A percentile compares a stretch with the other conserved stretches of the same genome.
These are phyloP conservation scores for Xylariales sp. DNA, from an alignment of 2,329 filamentous ascomycete genomes.

Conservation along the genomic window DNA sequence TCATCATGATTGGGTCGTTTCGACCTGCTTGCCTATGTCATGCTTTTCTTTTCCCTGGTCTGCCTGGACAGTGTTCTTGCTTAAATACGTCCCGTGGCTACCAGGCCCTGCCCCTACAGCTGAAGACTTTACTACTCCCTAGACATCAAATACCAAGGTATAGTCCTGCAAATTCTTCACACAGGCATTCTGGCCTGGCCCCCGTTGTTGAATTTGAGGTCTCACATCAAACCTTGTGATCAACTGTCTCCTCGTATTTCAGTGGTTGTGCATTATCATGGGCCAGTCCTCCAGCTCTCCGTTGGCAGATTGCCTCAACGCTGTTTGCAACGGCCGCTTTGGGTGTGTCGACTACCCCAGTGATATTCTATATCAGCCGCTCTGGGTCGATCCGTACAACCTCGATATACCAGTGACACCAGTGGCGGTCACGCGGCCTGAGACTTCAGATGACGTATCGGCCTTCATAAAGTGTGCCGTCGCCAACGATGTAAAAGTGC, in stretches of 20 bases:
- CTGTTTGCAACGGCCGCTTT: slow-evolving; percentile 38
- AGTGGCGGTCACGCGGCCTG: slow-evolving; percentile 51
- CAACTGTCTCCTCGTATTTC: too few species aligned
- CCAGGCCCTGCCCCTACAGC: too few species aligned
- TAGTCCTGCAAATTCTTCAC: too few species aligned
- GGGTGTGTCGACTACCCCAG: slow-evolving; percentile 43
- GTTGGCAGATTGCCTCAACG: slow-evolving; percentile 40
- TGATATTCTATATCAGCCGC: slow-evolving; percentile 37
- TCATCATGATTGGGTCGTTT: too few species aligned
- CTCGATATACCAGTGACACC: slow-evolving; percentile 46
- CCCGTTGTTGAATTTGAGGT: not conserved
- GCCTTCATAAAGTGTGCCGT: slow-evolving; percentile 54
- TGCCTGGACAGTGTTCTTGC: too few species aligned
- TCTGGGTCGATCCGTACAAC: slow-evolving; percentile 51
- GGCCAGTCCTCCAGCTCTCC: slow-evolving; percentile 36
- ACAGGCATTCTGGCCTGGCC: too few species aligned
- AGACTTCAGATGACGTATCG: slow-evolving; percentile 48
- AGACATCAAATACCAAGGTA: too few species aligned
- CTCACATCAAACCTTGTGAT: slow-evolving; percentile 1
- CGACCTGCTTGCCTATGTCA: too few species aligned
- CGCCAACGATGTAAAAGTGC: slow-evolving; percentile 45
- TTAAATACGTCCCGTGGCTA: too few species aligned
- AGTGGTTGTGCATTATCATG: slow-evolving; percentile 31
- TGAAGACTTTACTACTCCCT: too few species aligned
- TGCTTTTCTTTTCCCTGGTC: too few species aligned